Base-by-base conservation (phyloP, 2,329 filamentous ascomycete genomes). In the Fusarium azukiicola region DNA sequence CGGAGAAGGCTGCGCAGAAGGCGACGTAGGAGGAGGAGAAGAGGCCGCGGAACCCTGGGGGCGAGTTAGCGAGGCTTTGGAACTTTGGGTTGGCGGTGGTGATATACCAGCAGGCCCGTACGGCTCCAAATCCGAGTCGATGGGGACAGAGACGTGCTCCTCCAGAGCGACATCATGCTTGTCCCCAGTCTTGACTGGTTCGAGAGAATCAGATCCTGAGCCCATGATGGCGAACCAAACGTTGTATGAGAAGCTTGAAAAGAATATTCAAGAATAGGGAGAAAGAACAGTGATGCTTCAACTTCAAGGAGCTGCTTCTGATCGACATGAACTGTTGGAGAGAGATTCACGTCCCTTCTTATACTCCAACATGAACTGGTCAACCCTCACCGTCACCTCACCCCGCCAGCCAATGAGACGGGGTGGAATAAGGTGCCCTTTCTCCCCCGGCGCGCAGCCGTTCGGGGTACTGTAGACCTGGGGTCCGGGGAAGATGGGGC, bases 401-500 rank as follows among this genome's bases (percentile, higher is more conserved):
- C 40, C 19, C 1, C 40, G 13, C 3, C 40, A 64, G 4, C 61
- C 23, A 64, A 64, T 64, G 11, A 36, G 1, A 64, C 13, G 1
- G 6, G 6, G 40, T 44, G 61, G 61, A 64, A 44, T 50, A 21
- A 32, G 16, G 17, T 21, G 14, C 42, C 58, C 47, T 21, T 47
- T 38, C 23, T 52, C 46, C 58, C 69, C 63, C 63, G 19, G 63
- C 49, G 44, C 14, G 58, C 27, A 56, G 17, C 23, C 38, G 40
- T 47, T 49, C 47, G 36, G 44, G 69, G 69, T 44, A 32, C 27
- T 32, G 27, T 32, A 67, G 38, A 54, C 46, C 58, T 71, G 69
- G 69, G 69, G 69, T 71, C 69, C 23, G 69, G 69, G 69, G 69
- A 71, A 52, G n/a, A 50, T 71, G 54, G 69, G 36, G 69, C 54